Evolutionary conservation across 2,329 filamentous ascomycete species (phyloP), one percentile per base, ranked within the genome.

Genomic region (Pseudocercospora cruenta): DNA sequence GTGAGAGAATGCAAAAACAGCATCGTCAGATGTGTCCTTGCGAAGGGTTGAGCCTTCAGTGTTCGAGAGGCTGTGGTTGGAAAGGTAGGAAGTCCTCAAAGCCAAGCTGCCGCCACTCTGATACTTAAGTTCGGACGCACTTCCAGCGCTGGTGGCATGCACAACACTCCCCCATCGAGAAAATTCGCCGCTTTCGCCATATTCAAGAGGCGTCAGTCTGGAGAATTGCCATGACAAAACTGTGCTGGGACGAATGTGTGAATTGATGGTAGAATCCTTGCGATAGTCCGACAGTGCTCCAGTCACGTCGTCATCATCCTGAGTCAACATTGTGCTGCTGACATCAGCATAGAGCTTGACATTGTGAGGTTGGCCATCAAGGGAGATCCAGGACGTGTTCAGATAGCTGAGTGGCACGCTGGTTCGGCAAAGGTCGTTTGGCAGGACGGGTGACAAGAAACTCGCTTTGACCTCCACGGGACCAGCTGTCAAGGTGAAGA

Each of bases 401-500:
- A 67, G 51, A 33, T 67, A 67, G 61, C 60, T 63, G 12, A 67
- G 49, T 16, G 65, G 65, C 5, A 53, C 39, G 39, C 60, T 60
- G 4, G 65, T 58, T 3, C 65, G 65, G 54, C 60, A 67, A 21
- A 60, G 61, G 28, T 67, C 65, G 33, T 61, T 36, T 21, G 58
- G 62, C n/a, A 65, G n/a, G n/a, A 65, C 59, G 9, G 65, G 65
- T 8, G 65, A 67, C 31, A 63, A 60, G 47, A 65, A 67, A 36
- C 53, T 54, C 12, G 65, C 65, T 45, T n/a, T 59, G 19, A 65
- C 28, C 19, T 62, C 33, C 22, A 65, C 62, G 1, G 59, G 62
- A 24, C 65, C 65, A n/a, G 62, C 65, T 10, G 43, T 60, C 53
- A 65, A 57, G n/a, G 62, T 67, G 51, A 65, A 67, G 14, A 65